Conservation (phyloP, 2,329 filamentous ascomycete species). For the Dothiorella sarmentorum region DNA sequence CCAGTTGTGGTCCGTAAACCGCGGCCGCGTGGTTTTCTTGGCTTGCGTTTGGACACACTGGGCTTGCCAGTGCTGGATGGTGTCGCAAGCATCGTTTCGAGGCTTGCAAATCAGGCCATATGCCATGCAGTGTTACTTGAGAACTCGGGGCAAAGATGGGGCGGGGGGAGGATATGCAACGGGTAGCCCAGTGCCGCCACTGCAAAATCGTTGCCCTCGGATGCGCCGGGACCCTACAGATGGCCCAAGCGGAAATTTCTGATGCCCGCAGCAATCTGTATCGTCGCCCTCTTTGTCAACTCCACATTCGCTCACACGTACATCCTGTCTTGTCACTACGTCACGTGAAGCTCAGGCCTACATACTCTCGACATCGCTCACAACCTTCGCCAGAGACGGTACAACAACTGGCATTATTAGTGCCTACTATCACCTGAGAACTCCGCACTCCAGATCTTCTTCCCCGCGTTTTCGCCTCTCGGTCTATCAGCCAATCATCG, state of each 20-base stretch:
- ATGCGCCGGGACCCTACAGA: no score
- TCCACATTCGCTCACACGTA: no score
- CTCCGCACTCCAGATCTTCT: background rate
- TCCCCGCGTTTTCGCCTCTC: background rate
- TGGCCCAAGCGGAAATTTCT: background rate
- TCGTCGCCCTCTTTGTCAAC: no score
- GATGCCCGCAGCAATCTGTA: no score
- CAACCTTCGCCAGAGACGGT: no score
- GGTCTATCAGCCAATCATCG: background rate
- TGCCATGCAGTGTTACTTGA: constrained; percentile 8
- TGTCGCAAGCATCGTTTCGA: constrained; percentile 19
- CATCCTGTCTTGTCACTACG: no score
- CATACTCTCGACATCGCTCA: no score
- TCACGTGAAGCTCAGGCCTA: no score
- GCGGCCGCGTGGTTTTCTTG: constrained; percentile 42
- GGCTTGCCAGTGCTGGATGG: constrained; percentile 13
- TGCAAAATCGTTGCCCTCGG: constrained; percentile 15
- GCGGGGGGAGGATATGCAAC: constrained; percentile 13
- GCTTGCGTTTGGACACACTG: constrained; percentile 28
- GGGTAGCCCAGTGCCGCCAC: constrained; percentile 6
- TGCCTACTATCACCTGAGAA: background rate
- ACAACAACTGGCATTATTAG: background rate
- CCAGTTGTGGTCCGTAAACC: constrained; percentile 46
- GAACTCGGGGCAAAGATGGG: constrained; percentile 9
- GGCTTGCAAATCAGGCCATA: constrained; percentile 16